Evolutionary conservation across 495 filamentous ascomycete species (phyloP).

Genomic region (Xylona heveae): DNA sequence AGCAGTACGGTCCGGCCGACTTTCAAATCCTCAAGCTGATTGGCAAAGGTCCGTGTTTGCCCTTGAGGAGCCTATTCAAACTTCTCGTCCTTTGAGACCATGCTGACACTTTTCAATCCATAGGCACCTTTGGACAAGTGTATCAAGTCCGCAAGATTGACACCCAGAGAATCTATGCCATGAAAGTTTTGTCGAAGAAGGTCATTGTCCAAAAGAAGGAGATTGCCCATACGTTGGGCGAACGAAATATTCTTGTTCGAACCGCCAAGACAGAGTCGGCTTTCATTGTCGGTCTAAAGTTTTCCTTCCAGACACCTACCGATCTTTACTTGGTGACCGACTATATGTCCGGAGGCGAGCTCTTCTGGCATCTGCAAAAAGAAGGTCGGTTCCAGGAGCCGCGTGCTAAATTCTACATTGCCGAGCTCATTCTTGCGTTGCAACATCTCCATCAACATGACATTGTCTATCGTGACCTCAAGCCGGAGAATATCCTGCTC

Average conservation of each 20-base stretch:
- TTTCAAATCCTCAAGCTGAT: conserved; percentile 93
- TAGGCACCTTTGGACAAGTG: conserved; percentile 88
- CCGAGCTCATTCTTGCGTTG: conserved; percentile 85
- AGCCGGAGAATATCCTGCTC: conserved; percentile 68
- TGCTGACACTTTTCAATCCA: no score
- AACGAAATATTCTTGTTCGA: conserved; percentile 89
- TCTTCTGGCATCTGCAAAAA: conserved; percentile 98
- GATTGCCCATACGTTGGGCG: conserved; percentile 87
- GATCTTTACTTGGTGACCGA: conserved; percentile 98
- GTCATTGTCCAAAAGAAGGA: conserved; percentile 99
- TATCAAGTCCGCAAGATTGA: conserved; percentile 99
- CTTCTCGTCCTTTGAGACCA: not conserved
- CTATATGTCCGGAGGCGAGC: conserved; percentile 96
- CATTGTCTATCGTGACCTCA: conserved; percentile 89
- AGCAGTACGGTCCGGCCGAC: conserved; percentile 88
- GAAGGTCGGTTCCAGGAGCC: conserved; percentile 90
- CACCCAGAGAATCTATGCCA: conserved; percentile 86
- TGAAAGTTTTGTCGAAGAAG: conserved; percentile 98
- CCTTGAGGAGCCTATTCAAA: not conserved
- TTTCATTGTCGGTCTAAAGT: conserved; percentile 95
- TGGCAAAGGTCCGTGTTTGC: conserved; percentile 43
- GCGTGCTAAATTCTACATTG: conserved; percentile 96
- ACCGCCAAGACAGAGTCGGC: conserved; percentile 91
- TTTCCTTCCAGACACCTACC: conserved; percentile 93
- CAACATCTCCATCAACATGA: conserved; percentile 91